Percentiles rank a stretch among this genome's conserved stretches.
These are phyloP conservation scores for Phytophthora capsici DNA, from an alignment of 352 stramenopile species.

Conservation along the genomic window DNA sequence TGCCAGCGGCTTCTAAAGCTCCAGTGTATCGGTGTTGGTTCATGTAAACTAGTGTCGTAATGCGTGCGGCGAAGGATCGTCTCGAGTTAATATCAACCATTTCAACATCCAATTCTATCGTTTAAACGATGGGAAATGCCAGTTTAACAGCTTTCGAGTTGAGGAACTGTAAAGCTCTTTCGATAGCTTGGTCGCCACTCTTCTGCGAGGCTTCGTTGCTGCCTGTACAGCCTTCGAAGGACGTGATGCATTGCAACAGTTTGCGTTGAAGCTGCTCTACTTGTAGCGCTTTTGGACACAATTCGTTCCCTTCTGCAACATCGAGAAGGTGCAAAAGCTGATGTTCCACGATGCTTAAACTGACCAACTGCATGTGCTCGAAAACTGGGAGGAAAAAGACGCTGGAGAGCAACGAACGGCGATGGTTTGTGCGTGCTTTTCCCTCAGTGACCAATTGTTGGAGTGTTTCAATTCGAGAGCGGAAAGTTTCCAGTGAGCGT, in stretches of 20 bases:
- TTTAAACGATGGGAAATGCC: slow-evolving; percentile 22
- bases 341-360: slow-evolving; percentile 53
- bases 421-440: slow-evolving; percentile 65
- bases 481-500: slow-evolving; percentile 47
- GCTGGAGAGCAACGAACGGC: slow-evolving; percentile 58
- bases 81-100: slow-evolving; percentile 21
- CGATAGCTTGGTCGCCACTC: slow-evolving; percentile 60
- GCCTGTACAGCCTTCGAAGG: slow-evolving; percentile 69
- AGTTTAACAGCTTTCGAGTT: slow-evolving; percentile 42
- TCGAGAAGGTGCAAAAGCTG: slow-evolving; percentile 54
- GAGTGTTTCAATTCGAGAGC: slow-evolving; percentile 39
- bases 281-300: slow-evolving; percentile 20
- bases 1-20: slow-evolving; percentile 32
- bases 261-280: slow-evolving; percentile 67
- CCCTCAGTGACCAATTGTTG: slow-evolving; percentile 42
- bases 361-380: slow-evolving; percentile 47
- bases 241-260: slow-evolving; percentile 69
- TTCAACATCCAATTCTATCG: not conserved
- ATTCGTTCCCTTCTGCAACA: not conserved
- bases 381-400: slow-evolving; percentile 61
- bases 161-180: slow-evolving; percentile 62
- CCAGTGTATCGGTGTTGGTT: not conserved
- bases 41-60: slow-evolving; percentile 15
- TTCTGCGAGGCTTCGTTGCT: slow-evolving; percentile 50
- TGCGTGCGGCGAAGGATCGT: slow-evolving; percentile 14